Base-by-base conservation (phyloP, 2,329 filamentous ascomycete genomes). In the Sporothrix sp. region DNA sequence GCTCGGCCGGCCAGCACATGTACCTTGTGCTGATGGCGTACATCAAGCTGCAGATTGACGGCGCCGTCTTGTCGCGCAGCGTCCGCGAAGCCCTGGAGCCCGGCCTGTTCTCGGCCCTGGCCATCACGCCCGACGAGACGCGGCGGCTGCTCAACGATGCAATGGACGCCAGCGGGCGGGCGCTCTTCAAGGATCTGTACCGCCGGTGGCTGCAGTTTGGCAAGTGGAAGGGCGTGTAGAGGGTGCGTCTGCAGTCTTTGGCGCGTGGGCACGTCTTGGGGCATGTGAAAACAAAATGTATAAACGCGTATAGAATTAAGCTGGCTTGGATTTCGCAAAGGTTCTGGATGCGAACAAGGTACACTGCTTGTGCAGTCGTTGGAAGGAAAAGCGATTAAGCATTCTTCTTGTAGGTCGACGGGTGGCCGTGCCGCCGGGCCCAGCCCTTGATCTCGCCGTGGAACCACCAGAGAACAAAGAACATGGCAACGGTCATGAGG, bases 1-100 rank as follows among this genome's bases (percentile, higher is more conserved):
- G 77, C 14, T 76, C 75, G 7, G 78, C 78, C 1, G 78, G 78
- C 4, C 71, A 76, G 55, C 72, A 81, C 63, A 81, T 84, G 74
- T 79, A 79, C 57, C 64, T 78, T 27, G 65, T 83, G 6, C 62
- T 84, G 38, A 73, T 78, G 65, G 65, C 71, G 49, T 84, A 82
- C 59, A 69, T 82, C 56, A 76, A 75, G 64, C 65, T 82, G 56
- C 79, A 82, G 62, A 71, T 83, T 6, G 77, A 81, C 59, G 54
- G 54, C 14, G 50, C 51, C 2, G 67, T 69, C 27, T 71, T 82
- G 50, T 62, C 72, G 9, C 68, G 70, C 11, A 66, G 64, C 8
- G 68, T 82, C 20, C 67, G 76, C 32, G 76, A 78, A 60, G 75
- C 71, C 47, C 67, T 84, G 39, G 72, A 79, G 60, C 70, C 74